phyloP scores from a whole-genome alignment of 1,284 basidiomycete genomes.

The Pseudozyma hubeiensis region DNA sequence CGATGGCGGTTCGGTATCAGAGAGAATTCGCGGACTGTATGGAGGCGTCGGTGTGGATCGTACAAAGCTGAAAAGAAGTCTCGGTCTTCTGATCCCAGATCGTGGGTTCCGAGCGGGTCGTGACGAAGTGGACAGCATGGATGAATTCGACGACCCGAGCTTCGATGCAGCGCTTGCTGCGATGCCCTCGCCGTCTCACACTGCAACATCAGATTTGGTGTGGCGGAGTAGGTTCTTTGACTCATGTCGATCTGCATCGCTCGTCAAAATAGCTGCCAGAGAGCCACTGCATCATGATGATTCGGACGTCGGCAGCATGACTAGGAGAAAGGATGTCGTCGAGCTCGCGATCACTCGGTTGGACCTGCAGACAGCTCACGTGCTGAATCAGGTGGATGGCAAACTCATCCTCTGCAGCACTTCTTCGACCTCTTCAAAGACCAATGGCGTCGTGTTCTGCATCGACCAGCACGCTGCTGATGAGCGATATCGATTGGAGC shows the following conservation, averaged over 20 bases:
- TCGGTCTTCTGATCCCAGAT: background rate
- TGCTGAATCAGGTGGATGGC: conserved; percentile 82
- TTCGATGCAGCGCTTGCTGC: conserved; percentile 25
- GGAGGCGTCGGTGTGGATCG: conserved; percentile 5
- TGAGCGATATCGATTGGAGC: conserved; percentile 85
- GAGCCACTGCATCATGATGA: background rate
- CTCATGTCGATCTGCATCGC: conserved; percentile 1
- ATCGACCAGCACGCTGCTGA: conserved; percentile 97
- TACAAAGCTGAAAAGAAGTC: conserved; percentile 6
- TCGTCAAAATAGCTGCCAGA: background rate
- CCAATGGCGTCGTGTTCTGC: conserved; percentile 74
- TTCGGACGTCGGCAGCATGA: background rate
- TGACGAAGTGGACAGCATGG: background rate
- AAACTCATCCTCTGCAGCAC: conserved; percentile 85
- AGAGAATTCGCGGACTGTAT: too few relatives aligned
- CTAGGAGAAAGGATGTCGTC: background rate
- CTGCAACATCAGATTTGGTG: background rate
- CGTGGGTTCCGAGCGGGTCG: background rate
- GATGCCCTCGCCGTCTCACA: conserved; percentile 16
- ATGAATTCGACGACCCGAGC: conserved; percentile 29
- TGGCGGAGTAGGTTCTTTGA: conserved; percentile 34
- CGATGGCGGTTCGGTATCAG: background rate
- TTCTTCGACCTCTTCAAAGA: background rate
- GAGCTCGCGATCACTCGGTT: conserved; percentile 22
- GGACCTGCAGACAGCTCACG: conserved; percentile 14